Conservation (phyloP, 192 early-diverging fungal genomes). For the Backusella tuberculispora region DNA sequence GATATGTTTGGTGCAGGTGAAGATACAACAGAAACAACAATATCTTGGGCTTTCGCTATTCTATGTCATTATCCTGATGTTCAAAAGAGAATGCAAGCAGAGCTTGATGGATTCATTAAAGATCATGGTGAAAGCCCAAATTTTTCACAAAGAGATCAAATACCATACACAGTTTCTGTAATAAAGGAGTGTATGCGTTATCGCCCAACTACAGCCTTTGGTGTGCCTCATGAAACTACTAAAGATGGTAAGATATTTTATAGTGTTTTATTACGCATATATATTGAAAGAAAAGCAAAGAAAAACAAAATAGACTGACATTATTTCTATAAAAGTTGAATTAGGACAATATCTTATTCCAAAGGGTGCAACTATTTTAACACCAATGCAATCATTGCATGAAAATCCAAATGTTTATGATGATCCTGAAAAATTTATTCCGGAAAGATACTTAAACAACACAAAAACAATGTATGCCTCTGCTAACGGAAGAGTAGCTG, state of each 20-base stretch:
- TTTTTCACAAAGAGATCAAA: constrained; percentile 7
- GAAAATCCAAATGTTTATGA: constrained; percentile 36
- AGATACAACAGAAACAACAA: constrained; percentile 13
- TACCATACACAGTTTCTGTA: neutral
- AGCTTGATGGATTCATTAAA: constrained; percentile 5
- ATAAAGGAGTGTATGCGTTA: constrained; percentile 13
- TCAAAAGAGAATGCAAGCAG: constrained; percentile 1
- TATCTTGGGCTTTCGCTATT: constrained; percentile 13
- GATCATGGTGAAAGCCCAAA: neutral
- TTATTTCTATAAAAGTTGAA: neutral
- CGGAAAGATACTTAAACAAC: constrained; percentile 43
- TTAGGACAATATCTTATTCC: constrained; percentile 49
- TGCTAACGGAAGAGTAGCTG: constrained; percentile 24
- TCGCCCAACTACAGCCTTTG: neutral
- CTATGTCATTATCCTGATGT: constrained; percentile 12
- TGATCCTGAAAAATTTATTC: constrained; percentile 52
- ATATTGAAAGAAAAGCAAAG: neutral
- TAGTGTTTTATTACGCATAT: neutral
- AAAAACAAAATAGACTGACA: neutral
- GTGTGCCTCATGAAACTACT: neutral
- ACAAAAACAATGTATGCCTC: constrained; percentile 2
- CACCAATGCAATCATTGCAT: constrained; percentile 52
- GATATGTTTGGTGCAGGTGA: constrained; percentile 14
- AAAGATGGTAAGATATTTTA: constrained; percentile 14
- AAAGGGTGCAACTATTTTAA: constrained; percentile 47